phyloP scores from a whole-genome alignment of 176 grass and related monocot genomes.

The Juncus inflexus region DNA sequence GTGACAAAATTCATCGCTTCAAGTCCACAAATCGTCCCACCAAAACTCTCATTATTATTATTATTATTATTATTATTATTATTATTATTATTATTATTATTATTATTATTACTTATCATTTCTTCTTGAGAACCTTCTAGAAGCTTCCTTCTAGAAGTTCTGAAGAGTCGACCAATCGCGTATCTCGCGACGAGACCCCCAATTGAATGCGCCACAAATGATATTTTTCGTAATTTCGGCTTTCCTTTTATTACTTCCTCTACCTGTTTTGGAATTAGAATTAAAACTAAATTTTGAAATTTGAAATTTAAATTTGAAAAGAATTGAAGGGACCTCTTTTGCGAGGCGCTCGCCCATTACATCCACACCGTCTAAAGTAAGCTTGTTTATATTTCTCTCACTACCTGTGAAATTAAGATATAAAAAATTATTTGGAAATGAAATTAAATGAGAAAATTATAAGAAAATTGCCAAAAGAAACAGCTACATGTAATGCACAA shows the following conservation, averaged over 20 bases:
- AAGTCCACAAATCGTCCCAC: constrained; percentile 38
- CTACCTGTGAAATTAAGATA: constrained; percentile 51
- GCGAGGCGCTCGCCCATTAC: constrained; percentile 91
- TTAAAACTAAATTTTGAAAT: constrained; percentile 27
- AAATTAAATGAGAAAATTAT: neutral
- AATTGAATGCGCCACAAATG: constrained; percentile 92
- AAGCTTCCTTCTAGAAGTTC: constrained; percentile 31
- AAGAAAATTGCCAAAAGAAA: neutral
- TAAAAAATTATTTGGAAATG: neutral
- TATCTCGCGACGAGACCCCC: constrained; percentile 96
- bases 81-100: constrained; percentile 23
- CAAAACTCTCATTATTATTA: constrained; percentile 5
- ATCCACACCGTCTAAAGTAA: constrained; percentile 94
- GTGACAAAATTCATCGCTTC: constrained; percentile 93
- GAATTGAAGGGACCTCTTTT: constrained; percentile 61
- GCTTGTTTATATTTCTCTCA: constrained; percentile 70
- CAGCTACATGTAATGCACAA: neutral
- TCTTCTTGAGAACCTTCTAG: constrained; percentile 31
- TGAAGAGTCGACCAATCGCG: constrained; percentile 82
- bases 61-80: constrained; percentile 29
- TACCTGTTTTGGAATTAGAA: constrained; percentile 52
- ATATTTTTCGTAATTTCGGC: constrained; percentile 67
- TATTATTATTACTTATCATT: constrained; percentile 6
- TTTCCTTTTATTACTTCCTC: constrained; percentile 56
- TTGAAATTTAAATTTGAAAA: constrained; percentile 10